phyloP scores from a whole-genome alignment of 192 early-diverging fungal genomes.

The Thamnidium elegans region DNA sequence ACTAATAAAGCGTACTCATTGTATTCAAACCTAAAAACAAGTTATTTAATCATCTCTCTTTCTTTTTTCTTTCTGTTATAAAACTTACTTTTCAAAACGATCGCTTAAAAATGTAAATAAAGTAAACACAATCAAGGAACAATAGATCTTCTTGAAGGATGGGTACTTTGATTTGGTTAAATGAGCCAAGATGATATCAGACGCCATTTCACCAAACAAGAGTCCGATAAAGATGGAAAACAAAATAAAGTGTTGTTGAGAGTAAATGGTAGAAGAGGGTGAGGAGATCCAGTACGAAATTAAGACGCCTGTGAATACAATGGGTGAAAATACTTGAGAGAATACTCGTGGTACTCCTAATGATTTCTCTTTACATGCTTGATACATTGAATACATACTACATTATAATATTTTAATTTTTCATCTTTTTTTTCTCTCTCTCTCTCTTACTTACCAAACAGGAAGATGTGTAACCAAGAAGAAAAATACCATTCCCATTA shows the following conservation, averaged over 20 bases:
- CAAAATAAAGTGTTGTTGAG: slow-evolving; percentile 66
- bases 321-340: slow-evolving; percentile 55
- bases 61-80: slow-evolving; percentile 24
- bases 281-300: slow-evolving; percentile 69
- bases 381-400: slow-evolving; percentile 47
- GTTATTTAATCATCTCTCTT: slow-evolving; percentile 39
- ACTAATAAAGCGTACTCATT: not conserved
- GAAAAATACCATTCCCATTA: slow-evolving; percentile 38
- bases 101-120: slow-evolving; percentile 30
- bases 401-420: slow-evolving; percentile 16
- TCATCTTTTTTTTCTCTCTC: not conserved
- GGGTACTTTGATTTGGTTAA: slow-evolving; percentile 83
- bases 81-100: slow-evolving; percentile 21
- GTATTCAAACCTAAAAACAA: not conserved
- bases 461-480: slow-evolving; percentile 56
- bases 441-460: slow-evolving; percentile 39
- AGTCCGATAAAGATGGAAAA: slow-evolving; percentile 69
- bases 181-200: slow-evolving; percentile 88
- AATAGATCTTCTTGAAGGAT: slow-evolving; percentile 68
- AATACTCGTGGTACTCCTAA: slow-evolving; percentile 50
- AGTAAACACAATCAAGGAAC: slow-evolving; percentile 67
- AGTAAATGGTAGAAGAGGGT: slow-evolving; percentile 62
- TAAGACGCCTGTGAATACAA: slow-evolving; percentile 53
- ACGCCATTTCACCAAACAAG: slow-evolving; percentile 84
- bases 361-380: slow-evolving; percentile 47